These are phyloP conservation scores for Pulveroboletus frians DNA, from an alignment of 768 basidiomycete genomes.

Conservation along the genomic window DNA sequence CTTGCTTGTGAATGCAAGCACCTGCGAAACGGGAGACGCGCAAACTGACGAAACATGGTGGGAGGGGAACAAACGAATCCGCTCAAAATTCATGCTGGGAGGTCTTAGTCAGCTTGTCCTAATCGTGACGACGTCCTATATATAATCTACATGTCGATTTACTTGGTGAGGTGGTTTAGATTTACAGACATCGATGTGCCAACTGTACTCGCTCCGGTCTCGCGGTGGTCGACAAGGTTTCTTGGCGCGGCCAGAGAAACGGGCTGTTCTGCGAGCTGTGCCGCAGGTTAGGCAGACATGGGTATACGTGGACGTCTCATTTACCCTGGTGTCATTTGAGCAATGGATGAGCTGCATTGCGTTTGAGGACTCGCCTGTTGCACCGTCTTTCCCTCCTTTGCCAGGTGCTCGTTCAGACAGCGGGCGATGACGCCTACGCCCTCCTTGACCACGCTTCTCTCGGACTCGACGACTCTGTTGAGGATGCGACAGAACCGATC, in stretches of 20 bases:
- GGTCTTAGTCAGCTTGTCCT: conserved; percentile 23
- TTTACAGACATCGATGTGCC: conserved; percentile 16
- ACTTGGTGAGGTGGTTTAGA: background rate
- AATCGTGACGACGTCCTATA: too few species aligned
- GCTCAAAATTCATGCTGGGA: conserved; percentile 22
- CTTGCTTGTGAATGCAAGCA: conserved; percentile 43
- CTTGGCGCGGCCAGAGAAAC: conserved; percentile 17
- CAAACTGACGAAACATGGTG: conserved; percentile 51
- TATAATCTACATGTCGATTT: conserved; percentile 12
- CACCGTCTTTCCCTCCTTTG: conserved; percentile 28
- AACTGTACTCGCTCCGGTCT: conserved; percentile 6
- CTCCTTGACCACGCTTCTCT: conserved; percentile 51
- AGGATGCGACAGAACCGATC: conserved; percentile 65
- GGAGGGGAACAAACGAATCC: background rate
- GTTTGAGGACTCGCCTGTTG: conserved; percentile 16
- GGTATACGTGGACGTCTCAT: conserved; percentile 8
- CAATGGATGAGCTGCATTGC: background rate
- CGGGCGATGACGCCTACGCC: conserved; percentile 63
- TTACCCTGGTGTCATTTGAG: conserved; percentile 13
- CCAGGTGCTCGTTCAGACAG: conserved; percentile 62
- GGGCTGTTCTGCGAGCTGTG: conserved; percentile 2
- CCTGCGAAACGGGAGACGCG: conserved; percentile 50
- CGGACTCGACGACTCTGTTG: conserved; percentile 45
- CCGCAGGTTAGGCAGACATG: background rate
- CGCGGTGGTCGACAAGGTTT: conserved; percentile 11